Percentiles rank a stretch among this genome's conserved stretches.
Evolutionary conservation across 306 rosid species (phyloP).

Genomic region (Casuarina equisetifolia): DNA sequence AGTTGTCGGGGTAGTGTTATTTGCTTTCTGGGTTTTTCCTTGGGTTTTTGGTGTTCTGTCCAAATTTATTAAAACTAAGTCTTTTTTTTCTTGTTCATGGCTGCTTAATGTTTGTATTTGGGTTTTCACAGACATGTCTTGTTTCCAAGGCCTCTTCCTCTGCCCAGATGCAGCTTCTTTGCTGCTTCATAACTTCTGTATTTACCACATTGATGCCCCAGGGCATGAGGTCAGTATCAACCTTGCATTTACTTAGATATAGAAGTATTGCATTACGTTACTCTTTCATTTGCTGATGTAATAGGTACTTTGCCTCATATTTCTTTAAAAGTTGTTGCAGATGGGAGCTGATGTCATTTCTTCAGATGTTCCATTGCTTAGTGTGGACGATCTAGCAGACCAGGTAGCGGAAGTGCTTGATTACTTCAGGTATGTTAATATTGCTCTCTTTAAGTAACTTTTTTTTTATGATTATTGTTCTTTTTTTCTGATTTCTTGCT

Average conservation of each 20-base stretch:
- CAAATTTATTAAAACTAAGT: background rate
- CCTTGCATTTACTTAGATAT: background rate
- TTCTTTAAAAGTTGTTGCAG: conserved; percentile 71
- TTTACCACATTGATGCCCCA: conserved; percentile 89
- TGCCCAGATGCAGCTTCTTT: conserved; percentile 80
- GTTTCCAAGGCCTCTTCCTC: conserved; percentile 77
- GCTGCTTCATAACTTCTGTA: conserved; percentile 84
- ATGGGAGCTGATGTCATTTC: conserved; percentile 88
- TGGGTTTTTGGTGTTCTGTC: background rate
- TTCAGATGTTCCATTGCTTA: conserved; percentile 71
- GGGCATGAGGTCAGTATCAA: conserved; percentile 82
- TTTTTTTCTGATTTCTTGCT: background rate
- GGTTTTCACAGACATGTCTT: conserved; percentile 60
- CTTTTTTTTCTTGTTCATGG: background rate
- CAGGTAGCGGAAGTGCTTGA: conserved; percentile 89
- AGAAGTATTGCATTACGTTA: background rate
- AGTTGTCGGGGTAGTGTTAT: background rate
- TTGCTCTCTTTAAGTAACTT: background rate
- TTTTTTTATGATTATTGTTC: background rate
- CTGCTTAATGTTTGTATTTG: background rate
- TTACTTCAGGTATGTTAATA: conserved; percentile 58
- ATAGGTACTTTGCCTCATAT: conserved; percentile 32
- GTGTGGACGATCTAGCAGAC: conserved; percentile 80
- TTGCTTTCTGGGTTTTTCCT: background rate
- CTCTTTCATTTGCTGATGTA: conserved; percentile 5